These are phyloP conservation scores for Fusarium sp. DNA, from an alignment of 2,329 filamentous ascomycete genomes.

Conservation along the genomic window DNA sequence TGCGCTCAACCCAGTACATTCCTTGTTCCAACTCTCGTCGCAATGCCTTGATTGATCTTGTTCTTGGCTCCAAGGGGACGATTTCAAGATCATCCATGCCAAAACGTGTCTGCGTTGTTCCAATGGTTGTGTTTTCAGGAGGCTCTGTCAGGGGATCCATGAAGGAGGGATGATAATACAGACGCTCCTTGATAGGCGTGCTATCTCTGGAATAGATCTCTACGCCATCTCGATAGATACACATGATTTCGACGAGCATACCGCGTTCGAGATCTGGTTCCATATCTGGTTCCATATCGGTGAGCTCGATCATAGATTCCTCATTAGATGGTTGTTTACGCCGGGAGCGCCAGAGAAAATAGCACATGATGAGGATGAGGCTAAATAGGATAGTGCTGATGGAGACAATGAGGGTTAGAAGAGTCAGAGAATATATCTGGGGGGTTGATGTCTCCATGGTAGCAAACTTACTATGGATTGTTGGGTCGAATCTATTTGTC, in stretches of 20 bases:
- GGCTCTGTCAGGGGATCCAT: neutral
- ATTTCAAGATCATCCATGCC: neutral
- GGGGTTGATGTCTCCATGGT: neutral
- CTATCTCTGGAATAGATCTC: slow-evolving; percentile 7
- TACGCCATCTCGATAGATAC: slow-evolving; percentile 14
- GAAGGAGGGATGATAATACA: slow-evolving; percentile 25
- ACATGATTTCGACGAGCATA: slow-evolving; percentile 23
- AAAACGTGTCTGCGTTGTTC: neutral
- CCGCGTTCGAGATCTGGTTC: neutral
- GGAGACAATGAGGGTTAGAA: neutral
- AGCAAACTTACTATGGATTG: neutral
- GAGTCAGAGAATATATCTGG: neutral
- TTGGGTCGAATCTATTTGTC: no score
- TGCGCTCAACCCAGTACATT: neutral
- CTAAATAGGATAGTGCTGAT: neutral
- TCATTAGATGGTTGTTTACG: neutral
- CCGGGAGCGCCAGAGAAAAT: neutral
- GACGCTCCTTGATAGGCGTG: neutral
- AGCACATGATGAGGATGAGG: slow-evolving; percentile 7
- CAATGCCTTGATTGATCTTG: neutral
- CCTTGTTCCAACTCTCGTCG: slow-evolving; percentile 2
- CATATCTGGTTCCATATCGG: neutral
- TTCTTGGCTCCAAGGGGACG: neutral
- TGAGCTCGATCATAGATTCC: neutral
- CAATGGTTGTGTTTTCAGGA: neutral